phyloP scores from a whole-genome alignment of 108 stramenopile genomes.

The Cylindrotheca closterium region DNA sequence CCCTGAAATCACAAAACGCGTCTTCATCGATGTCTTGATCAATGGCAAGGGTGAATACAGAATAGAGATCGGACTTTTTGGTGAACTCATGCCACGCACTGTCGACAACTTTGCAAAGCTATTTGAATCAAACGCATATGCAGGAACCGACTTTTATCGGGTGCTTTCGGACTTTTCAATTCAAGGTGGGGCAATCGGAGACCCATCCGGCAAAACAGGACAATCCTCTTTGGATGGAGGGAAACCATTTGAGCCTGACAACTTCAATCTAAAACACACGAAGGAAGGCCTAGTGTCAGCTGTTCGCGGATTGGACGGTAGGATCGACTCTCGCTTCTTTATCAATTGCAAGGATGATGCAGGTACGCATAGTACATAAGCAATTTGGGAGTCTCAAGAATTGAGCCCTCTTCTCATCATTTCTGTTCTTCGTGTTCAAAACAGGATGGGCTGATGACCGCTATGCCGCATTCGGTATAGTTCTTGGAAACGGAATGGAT shows the following conservation, averaged over 20 bases:
- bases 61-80: conserved; percentile 62
- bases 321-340: conserved; percentile 71
- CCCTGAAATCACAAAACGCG: conserved; percentile 56
- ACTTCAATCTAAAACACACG: conserved; percentile 62
- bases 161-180: conserved; percentile 59
- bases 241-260: conserved; percentile 60
- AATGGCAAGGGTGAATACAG: conserved; percentile 21
- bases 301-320: conserved; percentile 41
- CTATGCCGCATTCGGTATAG: conserved; percentile 74
- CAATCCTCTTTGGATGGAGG: conserved; percentile 36
- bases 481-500: conserved; percentile 55
- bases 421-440: no score
- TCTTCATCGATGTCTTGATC: conserved; percentile 53
- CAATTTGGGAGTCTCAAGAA: no score
- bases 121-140: conserved; percentile 49
- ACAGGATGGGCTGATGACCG: conserved; percentile 81
- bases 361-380: no score
- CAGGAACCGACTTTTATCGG: conserved; percentile 62
- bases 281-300: conserved; percentile 51
- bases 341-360: conserved; percentile 57
- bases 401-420: no score
- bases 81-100: conserved; percentile 59
- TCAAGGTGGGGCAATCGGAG: conserved; percentile 73
- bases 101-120: conserved; percentile 55
- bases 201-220: conserved; percentile 40